Conservation (phyloP, 1,284 basidiomycete species). For the Coniferiporia sulphurascens region DNA sequence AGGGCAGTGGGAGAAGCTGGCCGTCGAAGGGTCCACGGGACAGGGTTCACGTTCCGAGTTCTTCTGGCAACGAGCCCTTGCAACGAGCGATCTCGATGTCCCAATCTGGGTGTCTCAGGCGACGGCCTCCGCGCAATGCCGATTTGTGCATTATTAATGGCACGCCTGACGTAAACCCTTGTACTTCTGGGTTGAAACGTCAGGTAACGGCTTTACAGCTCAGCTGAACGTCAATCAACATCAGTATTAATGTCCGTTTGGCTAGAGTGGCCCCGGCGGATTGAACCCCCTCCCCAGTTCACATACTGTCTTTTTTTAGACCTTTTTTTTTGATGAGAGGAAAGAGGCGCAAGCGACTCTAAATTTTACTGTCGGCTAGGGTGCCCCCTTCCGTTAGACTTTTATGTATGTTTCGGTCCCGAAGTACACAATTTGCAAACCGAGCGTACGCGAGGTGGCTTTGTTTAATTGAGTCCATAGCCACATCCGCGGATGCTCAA, state of each 20-base stretch:
- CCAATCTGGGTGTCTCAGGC: background rate
- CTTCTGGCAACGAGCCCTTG: background rate
- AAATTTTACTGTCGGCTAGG: too few relatives aligned
- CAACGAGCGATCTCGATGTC: background rate
- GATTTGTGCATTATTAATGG: background rate
- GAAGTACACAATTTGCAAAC: too few relatives aligned
- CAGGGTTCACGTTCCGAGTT: background rate
- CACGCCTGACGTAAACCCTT: background rate
- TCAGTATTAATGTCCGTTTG: background rate
- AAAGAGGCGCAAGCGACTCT: too few relatives aligned
- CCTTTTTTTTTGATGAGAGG: too few relatives aligned
- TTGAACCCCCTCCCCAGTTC: background rate
- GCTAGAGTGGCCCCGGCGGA: background rate
- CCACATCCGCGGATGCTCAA: too few relatives aligned
- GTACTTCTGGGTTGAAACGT: background rate
- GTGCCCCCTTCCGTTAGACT: too few relatives aligned
- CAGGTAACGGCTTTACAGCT: background rate
- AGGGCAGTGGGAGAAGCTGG: too few relatives aligned
- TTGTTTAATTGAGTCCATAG: too few relatives aligned
- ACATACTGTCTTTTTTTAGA: too few relatives aligned
- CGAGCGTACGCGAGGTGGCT: too few relatives aligned
- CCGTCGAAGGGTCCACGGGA: too few relatives aligned
- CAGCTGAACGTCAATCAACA: background rate
- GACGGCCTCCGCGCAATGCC: background rate
- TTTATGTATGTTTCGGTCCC: too few relatives aligned